A percentile compares a stretch with the other conserved stretches of the same genome.
These are phyloP conservation scores for Linnemannia hyalina DNA, from an alignment of 192 early-diverging fungal species.

Conservation along the genomic window DNA sequence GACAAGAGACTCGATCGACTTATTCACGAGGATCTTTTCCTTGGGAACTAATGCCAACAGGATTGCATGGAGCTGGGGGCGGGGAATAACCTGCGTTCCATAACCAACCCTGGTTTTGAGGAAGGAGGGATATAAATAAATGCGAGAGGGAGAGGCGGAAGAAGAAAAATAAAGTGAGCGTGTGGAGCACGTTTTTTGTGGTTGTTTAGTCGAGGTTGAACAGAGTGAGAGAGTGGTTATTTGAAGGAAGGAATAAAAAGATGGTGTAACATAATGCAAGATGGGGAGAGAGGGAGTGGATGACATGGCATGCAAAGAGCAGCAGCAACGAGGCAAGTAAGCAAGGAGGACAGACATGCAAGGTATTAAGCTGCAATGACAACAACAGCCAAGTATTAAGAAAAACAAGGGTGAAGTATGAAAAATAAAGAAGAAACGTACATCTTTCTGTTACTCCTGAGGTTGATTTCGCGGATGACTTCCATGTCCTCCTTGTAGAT, in stretches of 20 bases:
- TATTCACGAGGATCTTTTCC: conserved; percentile 35
- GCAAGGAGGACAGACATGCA: neutral
- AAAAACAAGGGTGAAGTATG: neutral
- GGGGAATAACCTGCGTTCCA: conserved; percentile 27
- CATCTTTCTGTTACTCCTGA: conserved; percentile 24
- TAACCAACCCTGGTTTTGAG: conserved; percentile 21
- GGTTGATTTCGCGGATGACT: conserved; percentile 43
- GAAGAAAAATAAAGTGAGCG: neutral
- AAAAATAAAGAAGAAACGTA: conserved; percentile 6
- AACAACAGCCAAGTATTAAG: neutral
- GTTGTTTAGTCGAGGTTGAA: neutral
- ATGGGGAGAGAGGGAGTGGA: neutral
- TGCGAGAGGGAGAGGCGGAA: neutral
- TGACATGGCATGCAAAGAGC: neutral
- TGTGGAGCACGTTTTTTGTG: neutral
- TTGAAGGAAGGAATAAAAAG: neutral
- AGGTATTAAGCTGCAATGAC: neutral
- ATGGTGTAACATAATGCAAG: neutral
- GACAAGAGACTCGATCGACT: conserved; percentile 23
- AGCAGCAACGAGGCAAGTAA: neutral
- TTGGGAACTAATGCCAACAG: conserved; percentile 24
- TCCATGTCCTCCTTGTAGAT: conserved; percentile 43
- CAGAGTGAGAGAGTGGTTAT: neutral
- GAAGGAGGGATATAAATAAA: neutral
- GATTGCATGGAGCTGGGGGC: conserved; percentile 23